These are phyloP conservation scores for Ceratocystis destructans DNA, from an alignment of 2,329 filamentous ascomycete species.

Conservation along the genomic window DNA sequence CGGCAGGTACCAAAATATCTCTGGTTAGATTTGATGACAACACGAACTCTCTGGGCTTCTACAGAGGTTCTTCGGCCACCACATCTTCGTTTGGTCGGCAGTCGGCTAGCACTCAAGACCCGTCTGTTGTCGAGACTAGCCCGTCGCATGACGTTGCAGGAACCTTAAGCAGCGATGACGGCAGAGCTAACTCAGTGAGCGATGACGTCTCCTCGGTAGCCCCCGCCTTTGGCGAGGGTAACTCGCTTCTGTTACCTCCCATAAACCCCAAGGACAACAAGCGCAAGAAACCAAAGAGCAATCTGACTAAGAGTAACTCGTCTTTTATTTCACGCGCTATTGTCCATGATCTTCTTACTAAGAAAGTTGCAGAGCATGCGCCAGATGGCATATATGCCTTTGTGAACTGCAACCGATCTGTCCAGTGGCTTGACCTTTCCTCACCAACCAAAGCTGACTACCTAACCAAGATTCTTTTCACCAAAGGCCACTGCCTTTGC, in stretches of 20 bases:
- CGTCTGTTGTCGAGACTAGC: slow-evolving; percentile 42
- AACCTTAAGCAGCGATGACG: slow-evolving; percentile 41
- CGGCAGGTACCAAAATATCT: slow-evolving; percentile 70
- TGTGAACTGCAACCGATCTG: slow-evolving; percentile 87
- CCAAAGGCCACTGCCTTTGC: slow-evolving; percentile 86
- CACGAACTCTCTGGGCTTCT: slow-evolving; percentile 39
- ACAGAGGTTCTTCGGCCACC: slow-evolving; percentile 39
- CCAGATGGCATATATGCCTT: slow-evolving; percentile 76
- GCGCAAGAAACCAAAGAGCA: slow-evolving; percentile 89
- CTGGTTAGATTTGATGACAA: slow-evolving; percentile 57
- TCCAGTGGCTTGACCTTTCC: slow-evolving; percentile 89
- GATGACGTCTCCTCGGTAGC: slow-evolving; percentile 34
- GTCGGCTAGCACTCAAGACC: slow-evolving; percentile 44
- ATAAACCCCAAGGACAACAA: slow-evolving; percentile 60
- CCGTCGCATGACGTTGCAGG: slow-evolving; percentile 47
- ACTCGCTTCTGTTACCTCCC: slow-evolving; percentile 50
- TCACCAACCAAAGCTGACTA: slow-evolving; percentile 71
- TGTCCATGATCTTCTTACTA: slow-evolving; percentile 66
- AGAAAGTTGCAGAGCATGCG: slow-evolving; percentile 65
- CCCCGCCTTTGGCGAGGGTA: slow-evolving; percentile 76
- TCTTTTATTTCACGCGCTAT: slow-evolving; percentile 97
- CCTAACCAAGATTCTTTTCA: slow-evolving; percentile 90
- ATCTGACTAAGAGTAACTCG: slow-evolving; percentile 95
- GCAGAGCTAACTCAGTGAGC: slow-evolving; percentile 39
- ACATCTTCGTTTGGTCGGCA: slow-evolving; percentile 34